Evolutionary conservation across 805 yeast genomes (phyloP).

Genomic region (Candida dendrica): DNA sequence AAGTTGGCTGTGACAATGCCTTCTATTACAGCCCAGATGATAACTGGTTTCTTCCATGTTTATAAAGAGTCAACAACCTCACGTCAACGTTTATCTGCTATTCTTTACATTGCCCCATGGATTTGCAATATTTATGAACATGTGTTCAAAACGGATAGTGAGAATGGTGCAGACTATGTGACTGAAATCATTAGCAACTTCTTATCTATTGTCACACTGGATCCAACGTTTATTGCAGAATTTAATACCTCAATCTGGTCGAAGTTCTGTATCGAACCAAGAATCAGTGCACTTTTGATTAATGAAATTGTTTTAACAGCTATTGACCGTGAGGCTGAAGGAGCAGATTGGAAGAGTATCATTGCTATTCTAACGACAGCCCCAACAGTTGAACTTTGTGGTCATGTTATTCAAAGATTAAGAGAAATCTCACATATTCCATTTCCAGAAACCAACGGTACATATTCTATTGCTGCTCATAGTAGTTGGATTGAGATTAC

Average conservation of each 20-base stretch:
- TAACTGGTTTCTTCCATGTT: conserved; percentile 43
- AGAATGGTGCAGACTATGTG: conserved; percentile 52
- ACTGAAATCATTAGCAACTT: conserved; percentile 56
- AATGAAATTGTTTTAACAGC: conserved; percentile 73
- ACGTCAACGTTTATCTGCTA: conserved; percentile 21
- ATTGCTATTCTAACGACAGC: conserved; percentile 53
- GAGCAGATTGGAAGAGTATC: conserved; percentile 57
- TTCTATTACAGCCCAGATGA: conserved; percentile 49
- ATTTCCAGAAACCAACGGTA: conserved; percentile 32
- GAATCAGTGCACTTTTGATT: conserved; percentile 48
- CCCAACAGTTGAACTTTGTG: conserved; percentile 70
- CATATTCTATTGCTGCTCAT: conserved; percentile 41
- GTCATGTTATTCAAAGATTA: conserved; percentile 52
- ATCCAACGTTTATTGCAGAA: conserved; percentile 40
- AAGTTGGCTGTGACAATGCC: conserved; percentile 54
- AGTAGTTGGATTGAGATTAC: conserved; percentile 66
- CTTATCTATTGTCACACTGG: conserved; percentile 48
- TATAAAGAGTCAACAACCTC: conserved; percentile 32
- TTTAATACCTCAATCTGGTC: conserved; percentile 64
- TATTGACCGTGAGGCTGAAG: conserved; percentile 72
- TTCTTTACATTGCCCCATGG: conserved; percentile 65
- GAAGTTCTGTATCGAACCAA: conserved; percentile 52
- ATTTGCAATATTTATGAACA: conserved; percentile 53
- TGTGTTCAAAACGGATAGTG: conserved; percentile 47
- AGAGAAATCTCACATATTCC: conserved; percentile 47